A percentile compares a stretch with the other conserved stretches of the same genome.
phyloP scores from a whole-genome alignment of 2,329 filamentous ascomycete genomes.

The Chrysosporium queenslandicum region DNA sequence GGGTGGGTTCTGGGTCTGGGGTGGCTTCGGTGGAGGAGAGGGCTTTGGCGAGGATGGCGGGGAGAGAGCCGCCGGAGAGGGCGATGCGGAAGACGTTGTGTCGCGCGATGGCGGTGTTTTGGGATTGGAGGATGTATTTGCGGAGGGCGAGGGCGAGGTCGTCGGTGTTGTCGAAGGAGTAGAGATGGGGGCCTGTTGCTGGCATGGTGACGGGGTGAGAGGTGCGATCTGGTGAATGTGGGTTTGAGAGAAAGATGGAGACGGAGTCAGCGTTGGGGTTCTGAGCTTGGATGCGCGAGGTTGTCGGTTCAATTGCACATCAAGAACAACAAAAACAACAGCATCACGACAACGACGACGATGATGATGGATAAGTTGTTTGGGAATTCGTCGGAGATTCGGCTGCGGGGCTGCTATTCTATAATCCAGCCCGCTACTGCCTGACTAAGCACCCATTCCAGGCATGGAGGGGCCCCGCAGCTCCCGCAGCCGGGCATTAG shows the following conservation, averaged over 20 bases:
- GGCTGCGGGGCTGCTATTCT: background rate
- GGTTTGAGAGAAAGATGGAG: background rate
- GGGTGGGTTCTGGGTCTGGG: conserved; percentile 47
- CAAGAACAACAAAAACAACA: too few relatives aligned
- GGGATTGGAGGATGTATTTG: conserved; percentile 69
- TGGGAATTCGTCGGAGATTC: background rate
- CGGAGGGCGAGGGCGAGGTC: conserved; percentile 68
- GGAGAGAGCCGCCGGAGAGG: conserved; percentile 87
- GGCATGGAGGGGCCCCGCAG: too few relatives aligned
- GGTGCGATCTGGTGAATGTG: background rate
- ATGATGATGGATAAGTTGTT: too few relatives aligned
- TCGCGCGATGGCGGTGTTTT: conserved; percentile 67
- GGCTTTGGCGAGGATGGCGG: conserved; percentile 74
- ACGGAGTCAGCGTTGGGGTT: too few relatives aligned
- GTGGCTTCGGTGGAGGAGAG: conserved; percentile 44
- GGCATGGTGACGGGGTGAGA: conserved; percentile 18
- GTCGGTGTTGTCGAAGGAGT: conserved; percentile 61
- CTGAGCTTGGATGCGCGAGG: background rate
- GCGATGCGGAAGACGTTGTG: conserved; percentile 83
- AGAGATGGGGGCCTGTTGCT: conserved; percentile 50
- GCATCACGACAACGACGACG: too few relatives aligned
- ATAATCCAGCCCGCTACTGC: too few relatives aligned
- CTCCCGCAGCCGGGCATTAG: too few relatives aligned
- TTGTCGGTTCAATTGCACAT: too few relatives aligned
- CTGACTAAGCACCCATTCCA: too few relatives aligned